phyloP scores from a whole-genome alignment of 176 grass and related monocot genomes.

The Musa schizocarpa region DNA sequence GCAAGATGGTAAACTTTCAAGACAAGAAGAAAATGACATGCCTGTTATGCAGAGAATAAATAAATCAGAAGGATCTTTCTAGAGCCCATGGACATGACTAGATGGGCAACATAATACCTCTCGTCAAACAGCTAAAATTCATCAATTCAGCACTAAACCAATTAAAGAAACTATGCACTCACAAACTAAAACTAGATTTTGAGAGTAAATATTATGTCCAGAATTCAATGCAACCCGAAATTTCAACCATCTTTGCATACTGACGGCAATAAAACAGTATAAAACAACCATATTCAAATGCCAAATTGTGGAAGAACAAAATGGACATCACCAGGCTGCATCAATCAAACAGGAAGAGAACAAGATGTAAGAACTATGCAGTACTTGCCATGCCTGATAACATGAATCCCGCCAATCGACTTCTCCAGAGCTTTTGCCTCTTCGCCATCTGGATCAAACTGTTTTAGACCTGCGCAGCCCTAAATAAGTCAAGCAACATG shows the following conservation, averaged over 20 bases:
- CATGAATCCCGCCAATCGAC: conserved; percentile 61
- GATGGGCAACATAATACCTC: too few relatives aligned
- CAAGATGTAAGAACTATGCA: not conserved
- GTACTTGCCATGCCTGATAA: conserved; percentile 72
- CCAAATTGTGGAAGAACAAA: not conserved
- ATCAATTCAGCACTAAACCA: not conserved
- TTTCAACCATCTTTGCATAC: not conserved
- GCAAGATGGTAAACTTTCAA: not conserved
- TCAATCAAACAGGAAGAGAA: not conserved
- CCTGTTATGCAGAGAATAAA: too few relatives aligned
- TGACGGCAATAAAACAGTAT: not conserved
- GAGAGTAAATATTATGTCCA: not conserved
- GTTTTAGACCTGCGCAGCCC: conserved; percentile 41
- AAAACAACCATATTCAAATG: not conserved
- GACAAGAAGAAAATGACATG: not conserved
- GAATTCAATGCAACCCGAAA: too few relatives aligned
- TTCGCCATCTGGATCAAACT: conserved; percentile 76
- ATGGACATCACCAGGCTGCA: not conserved
- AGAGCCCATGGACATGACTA: too few relatives aligned
- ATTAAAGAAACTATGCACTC: not conserved
- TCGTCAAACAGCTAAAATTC: not conserved
- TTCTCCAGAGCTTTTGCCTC: conserved; percentile 62
- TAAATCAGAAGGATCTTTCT: too few relatives aligned
- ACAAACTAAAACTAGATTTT: not conserved
- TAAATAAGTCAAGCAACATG: conserved; percentile 15